phyloP scores from a whole-genome alignment of 169 alveolate species.

The Eimeria falciformis region DNA sequence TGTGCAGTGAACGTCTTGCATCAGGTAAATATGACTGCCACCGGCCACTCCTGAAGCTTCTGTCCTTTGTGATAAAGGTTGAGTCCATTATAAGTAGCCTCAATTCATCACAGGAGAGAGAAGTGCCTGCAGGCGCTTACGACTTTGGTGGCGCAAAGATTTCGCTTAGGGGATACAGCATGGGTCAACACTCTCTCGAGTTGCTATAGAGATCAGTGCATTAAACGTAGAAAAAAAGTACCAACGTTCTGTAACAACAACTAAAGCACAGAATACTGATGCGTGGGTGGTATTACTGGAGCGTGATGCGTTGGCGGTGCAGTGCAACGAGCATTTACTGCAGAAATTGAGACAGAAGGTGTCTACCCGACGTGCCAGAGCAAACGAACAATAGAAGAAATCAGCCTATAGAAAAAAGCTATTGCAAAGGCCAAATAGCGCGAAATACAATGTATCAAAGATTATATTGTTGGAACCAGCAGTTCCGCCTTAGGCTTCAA shows the following conservation, averaged over 20 bases:
- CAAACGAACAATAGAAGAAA: background rate
- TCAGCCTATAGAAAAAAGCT: too few species aligned
- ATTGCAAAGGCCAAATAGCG: too few species aligned
- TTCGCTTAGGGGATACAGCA: background rate
- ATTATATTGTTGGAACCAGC: too few species aligned
- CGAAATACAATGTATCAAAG: too few species aligned
- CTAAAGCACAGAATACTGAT: background rate
- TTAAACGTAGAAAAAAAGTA: too few species aligned
- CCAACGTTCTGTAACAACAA: too few species aligned
- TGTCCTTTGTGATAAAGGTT: background rate
- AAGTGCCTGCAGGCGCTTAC: background rate
- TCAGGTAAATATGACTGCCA: background rate
- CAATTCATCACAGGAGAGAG: background rate
- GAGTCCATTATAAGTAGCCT: background rate
- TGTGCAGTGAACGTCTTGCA: background rate
- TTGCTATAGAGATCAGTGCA: background rate
- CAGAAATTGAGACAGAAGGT: conserved; percentile 17
- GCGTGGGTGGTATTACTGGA: background rate
- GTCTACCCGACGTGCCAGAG: background rate
- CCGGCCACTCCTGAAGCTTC: background rate
- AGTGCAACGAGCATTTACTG: conserved; percentile 37
- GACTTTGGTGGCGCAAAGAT: background rate
- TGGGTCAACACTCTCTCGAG: background rate
- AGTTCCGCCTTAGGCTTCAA: too few species aligned
- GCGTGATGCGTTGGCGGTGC: background rate